Evolutionary conservation across 352 stramenopile species (phyloP).

Genomic region (Halophytophthora polymorphica): DNA sequence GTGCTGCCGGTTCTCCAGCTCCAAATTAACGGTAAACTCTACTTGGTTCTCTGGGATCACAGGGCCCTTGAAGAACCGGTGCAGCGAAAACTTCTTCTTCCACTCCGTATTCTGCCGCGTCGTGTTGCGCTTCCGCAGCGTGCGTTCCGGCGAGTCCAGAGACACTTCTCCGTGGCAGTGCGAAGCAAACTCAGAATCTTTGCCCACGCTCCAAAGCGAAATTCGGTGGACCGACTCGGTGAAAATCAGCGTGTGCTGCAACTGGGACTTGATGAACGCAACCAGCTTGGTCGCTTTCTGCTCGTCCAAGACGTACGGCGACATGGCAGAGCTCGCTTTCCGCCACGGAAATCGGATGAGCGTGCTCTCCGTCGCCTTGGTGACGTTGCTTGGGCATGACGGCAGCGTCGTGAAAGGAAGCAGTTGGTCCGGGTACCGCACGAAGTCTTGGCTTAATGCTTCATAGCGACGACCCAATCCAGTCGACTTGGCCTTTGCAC

Average conservation of each 20-base stretch:
- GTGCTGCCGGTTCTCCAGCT: constrained; percentile 52
- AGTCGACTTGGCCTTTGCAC: constrained; percentile 7
- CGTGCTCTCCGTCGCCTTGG: constrained; percentile 44
- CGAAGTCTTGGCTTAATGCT: constrained; percentile 54
- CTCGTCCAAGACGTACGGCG: constrained; percentile 28
- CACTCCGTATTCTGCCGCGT: constrained; percentile 60
- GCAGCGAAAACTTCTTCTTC: constrained; percentile 76
- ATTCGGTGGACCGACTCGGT: constrained; percentile 60
- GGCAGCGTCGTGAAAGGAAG: constrained; percentile 68
- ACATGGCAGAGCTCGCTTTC: constrained; percentile 39
- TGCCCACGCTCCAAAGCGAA: constrained; percentile 63
- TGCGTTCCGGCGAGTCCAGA: constrained; percentile 34
- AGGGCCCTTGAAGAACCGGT: constrained; percentile 72
- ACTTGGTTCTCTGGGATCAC: constrained; percentile 61
- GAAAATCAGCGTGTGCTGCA: constrained; percentile 66
- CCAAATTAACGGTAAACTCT: constrained; percentile 58
- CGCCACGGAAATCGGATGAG: constrained; percentile 72
- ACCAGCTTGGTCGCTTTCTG: constrained; percentile 33
- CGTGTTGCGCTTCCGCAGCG: constrained; percentile 40
- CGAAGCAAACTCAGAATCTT: constrained; percentile 57
- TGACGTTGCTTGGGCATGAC: constrained; percentile 54
- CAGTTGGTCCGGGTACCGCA: constrained; percentile 69
- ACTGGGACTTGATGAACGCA: constrained; percentile 35
- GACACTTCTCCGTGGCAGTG: constrained; percentile 49
- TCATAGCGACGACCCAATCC: constrained; percentile 57